Evolutionary conservation across 192 early-diverging fungal species (phyloP), one percentile per base, ranked within the genome.

Genomic region (Obelidium mucronatum): DNA sequence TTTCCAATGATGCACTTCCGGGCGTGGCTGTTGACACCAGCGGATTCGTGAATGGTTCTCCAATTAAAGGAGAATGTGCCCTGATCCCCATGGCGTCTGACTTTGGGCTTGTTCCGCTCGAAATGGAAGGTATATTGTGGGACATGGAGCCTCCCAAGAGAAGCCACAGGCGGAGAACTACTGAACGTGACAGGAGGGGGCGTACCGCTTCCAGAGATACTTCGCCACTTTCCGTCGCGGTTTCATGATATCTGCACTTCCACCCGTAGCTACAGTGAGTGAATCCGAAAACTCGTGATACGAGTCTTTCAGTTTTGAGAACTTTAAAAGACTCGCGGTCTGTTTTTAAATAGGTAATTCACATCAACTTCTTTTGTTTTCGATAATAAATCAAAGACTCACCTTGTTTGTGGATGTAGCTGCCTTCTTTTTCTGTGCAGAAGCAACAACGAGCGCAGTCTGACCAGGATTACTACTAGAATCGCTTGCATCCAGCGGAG

Each of bases 211-310:
- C 44, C 11, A 48, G 11, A 15, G 44, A 48, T 19, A 19, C 8
- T 6, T 48, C 11, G 44, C 8, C 11, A 19, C 44, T 48, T 48
- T 6, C 19, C 44, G 19, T 48, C n/a, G n/a, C n/a, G n/a, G n/a
- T n/a, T n/a, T n/a, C n/a, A n/a, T n/a, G n/a, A n/a, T n/a, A n/a
- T n/a, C n/a, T n/a, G 48, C 48, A 22, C 48, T 11, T 24, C 8
- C 55, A 31, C 55, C 55, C 24, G 62, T 64, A 35, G 69, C 69
- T 59, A 37, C 39, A 6, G 36, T 42, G n/a, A 72, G 36, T 2
- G 54, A 59, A 40, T 72, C 31, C 2, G 69, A 72, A 51, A 72
- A 72, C n/a, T 72, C 69, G 5, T 37, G 36, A 37, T 72, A 72
- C 13, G 69, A 72, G 54, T 72, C 69, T 35, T 72, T 72, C 33